Base-by-base conservation (phyloP, 2,329 filamentous ascomycete species). In the Cryphonectria nitschkei region DNA sequence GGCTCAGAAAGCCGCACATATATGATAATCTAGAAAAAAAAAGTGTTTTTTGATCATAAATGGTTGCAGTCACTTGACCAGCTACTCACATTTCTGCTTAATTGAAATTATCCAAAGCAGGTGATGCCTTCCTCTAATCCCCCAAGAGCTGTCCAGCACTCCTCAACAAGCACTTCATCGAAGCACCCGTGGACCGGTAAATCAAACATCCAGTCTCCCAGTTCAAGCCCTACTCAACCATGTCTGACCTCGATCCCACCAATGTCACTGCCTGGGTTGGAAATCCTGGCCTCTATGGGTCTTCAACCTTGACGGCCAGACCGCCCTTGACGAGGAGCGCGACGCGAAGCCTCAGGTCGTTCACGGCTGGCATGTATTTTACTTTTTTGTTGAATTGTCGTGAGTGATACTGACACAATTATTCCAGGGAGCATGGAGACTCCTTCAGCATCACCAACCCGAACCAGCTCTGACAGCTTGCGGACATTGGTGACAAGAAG, bases 391-490 rank as follows among this genome's bases (percentile, higher is more conserved):
- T 54, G 11, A 6, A 2, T 50, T 50, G 1, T n/a, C 46, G 7
- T 19, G 22, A 50, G 22, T 9, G 46, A 50, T 4, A 2, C 50
- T 54, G n/a, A 64, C 43, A 39, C 19, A 26, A 4, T 62, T 52
- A 7, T 26, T 13, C 13, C 26, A 63, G 58, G 67, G 67, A 68
- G 34, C 63, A 46, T 19, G 67, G 67, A 1, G 67, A 68, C 67
- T 68, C 67, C 22, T 63, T 68, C 67, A 63, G 14, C 43, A 63
- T 68, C 7, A 37, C 58, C 67, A 68, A 68, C 46, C 41, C 62
- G 32, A 69, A 69, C 22, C 67, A 69, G 52, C 52, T 69, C 19
- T 69, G 68, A 62, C 62, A 65, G 62, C n/a, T 69, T n/a, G 68
- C 62, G 2, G 62, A 65, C 39, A 69, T 69, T 19, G 68, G 68